Percentiles rank a stretch among this genome's conserved stretches.
Conservation (phyloP, 2,329 filamentous ascomycete genomes). For the Ascochyta clinopodiicola region DNA sequence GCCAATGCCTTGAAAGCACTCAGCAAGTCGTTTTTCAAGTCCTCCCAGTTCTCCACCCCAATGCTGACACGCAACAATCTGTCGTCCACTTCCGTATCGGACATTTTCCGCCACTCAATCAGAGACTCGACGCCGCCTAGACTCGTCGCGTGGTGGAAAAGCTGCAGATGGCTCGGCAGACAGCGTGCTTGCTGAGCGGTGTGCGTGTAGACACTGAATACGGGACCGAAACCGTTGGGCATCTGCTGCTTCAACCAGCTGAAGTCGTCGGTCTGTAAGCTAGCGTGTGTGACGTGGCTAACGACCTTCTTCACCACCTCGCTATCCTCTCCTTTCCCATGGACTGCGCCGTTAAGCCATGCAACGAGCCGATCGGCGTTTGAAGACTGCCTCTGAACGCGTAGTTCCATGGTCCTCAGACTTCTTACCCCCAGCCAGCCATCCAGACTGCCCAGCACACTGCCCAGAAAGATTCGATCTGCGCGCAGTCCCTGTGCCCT, state of each 20-base stretch:
- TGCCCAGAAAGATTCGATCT: conserved; percentile 80
- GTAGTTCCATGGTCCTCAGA: conserved; percentile 82
- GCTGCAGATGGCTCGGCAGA: conserved; percentile 76
- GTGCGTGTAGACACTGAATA: conserved; percentile 78
- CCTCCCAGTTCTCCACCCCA: conserved; percentile 85
- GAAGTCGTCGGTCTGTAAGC: conserved; percentile 70
- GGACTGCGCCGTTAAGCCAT: conserved; percentile 69
- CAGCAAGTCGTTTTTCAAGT: conserved; percentile 76
- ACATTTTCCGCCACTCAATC: conserved; percentile 96
- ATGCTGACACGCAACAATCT: conserved; percentile 80
- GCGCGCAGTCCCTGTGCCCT: conserved; percentile 59
- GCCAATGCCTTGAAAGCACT: conserved; percentile 35
- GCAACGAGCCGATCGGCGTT: conserved; percentile 73
- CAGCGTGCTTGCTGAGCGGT: conserved; percentile 65
- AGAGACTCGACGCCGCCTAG: conserved; percentile 92
- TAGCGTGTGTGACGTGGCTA: conserved; percentile 74
- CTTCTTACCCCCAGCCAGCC: conserved; percentile 90
- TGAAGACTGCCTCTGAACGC: conserved; percentile 77
- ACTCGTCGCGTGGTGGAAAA: conserved; percentile 96
- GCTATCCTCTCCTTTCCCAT: conserved; percentile 37
- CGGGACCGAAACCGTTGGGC: conserved; percentile 87
- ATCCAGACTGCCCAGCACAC: conserved; percentile 87
- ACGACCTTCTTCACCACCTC: conserved; percentile 62
- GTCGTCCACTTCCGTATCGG: conserved; percentile 74
- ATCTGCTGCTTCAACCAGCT: conserved; percentile 84